Base-by-base conservation (phyloP, 352 stramenopile species). In the Blastocystis sp. region DNA sequence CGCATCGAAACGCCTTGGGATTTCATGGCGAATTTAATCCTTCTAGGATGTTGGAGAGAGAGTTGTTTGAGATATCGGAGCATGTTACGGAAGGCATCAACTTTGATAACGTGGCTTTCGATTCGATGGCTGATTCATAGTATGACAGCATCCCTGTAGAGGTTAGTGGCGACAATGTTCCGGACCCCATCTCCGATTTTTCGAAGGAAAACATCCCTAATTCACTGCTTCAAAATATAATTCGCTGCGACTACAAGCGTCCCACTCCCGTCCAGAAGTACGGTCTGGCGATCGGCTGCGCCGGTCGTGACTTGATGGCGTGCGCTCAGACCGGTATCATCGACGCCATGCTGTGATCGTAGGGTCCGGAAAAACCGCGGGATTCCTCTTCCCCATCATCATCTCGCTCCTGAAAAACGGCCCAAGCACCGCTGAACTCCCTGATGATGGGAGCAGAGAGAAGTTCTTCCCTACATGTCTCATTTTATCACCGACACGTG, bases 221-320 rank as follows among this genome's bases (percentile, higher is more conserved):
- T 6, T 94, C 97, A 87, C 93, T 98, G 6, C 94, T 94, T 41
- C 92, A 94, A 75, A 98, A 98, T 91, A 88, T 97, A 56, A 91
- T 95, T 61, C 92, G 97, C 20, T 96, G 94, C 92, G 94, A 96
- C 90, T 99, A 98, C 93, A 90, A 76, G 59, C 98, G 96, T 90
- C 97, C 97, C 29, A 99, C 97, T 43, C 97, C 97, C 4, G 96
- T 99, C 45, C 97, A 99, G 90, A 99, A 98, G 93, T 98, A 98
- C 93, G 98, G 94, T 76, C 98, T 99, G 79, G 96, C 97, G 55
- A 98, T 99, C 90, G 94, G 93, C 29, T 91, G 94, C 23, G 92
- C 92, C 2, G 95, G 95, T 75, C 94, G 96, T 75, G 97, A 99
- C 91, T 94, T 99, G 90, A 99, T 99, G 97, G 97, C 97, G 6